Conservation (phyloP, 2,329 filamentous ascomycete species). For the Albophoma yamanashiensis region DNA sequence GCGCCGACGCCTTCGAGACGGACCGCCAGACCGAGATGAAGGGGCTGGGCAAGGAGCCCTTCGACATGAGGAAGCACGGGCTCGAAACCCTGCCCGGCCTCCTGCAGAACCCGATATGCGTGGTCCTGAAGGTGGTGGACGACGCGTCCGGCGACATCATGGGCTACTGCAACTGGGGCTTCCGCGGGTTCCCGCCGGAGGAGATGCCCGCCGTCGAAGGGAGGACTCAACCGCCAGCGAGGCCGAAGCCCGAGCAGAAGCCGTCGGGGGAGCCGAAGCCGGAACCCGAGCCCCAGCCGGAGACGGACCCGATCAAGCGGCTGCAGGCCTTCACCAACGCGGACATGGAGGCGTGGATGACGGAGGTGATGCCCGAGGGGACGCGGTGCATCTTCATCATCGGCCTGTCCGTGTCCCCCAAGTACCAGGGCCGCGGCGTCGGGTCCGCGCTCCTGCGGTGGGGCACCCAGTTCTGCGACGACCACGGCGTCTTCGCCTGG, state of each 20-base stretch:
- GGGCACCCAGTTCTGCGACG: conserved; percentile 19
- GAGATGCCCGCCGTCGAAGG: conserved; percentile 10
- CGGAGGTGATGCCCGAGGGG: conserved; percentile 19
- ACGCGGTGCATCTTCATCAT: conserved; percentile 20
- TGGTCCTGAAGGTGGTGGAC: conserved; percentile 22
- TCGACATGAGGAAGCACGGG: conserved; percentile 15
- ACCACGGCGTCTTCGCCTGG: conserved; percentile 18
- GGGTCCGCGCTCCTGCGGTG: conserved; percentile 19
- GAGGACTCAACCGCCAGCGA: conserved; percentile 2
- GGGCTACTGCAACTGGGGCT: conserved; percentile 20
- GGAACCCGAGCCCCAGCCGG: background rate
- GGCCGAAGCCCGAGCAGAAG: background rate
- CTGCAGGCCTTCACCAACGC: conserved; percentile 17
- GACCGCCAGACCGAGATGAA: conserved; percentile 27
- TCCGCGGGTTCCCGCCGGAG: conserved; percentile 16
- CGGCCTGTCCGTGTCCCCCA: conserved; percentile 18
- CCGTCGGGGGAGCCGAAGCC: background rate
- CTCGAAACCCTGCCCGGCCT: conserved; percentile 11
- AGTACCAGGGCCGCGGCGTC: conserved; percentile 17
- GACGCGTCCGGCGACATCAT: conserved; percentile 14
- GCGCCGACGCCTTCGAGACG: conserved; percentile 16
- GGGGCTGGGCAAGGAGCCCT: conserved; percentile 14
- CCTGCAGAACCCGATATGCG: conserved; percentile 11
- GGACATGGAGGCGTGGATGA: conserved; percentile 19
- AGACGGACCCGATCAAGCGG: conserved; percentile 15